Evolutionary conservation across 2,329 filamentous ascomycete genomes (phyloP).

Genomic region (Trichophyton mentagrophytes): DNA sequence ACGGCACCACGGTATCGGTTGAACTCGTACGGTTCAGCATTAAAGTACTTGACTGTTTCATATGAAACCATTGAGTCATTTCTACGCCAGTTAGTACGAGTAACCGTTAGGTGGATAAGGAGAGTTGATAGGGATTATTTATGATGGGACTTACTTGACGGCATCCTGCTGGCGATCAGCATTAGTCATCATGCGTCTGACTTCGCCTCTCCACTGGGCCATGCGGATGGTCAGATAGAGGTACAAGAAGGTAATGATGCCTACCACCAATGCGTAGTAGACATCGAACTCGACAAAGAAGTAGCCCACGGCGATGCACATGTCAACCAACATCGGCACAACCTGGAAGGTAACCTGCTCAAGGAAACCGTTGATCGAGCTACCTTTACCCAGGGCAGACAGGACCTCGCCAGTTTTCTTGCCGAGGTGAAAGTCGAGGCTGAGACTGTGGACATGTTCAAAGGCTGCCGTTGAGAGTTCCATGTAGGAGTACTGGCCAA

Average conservation of each 20-base stretch:
- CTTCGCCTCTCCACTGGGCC: constrained; percentile 83
- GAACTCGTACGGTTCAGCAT: constrained; percentile 70
- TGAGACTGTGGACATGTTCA: constrained; percentile 90
- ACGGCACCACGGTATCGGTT: constrained; percentile 59
- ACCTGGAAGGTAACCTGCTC: constrained; percentile 96
- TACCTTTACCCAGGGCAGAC: constrained; percentile 90
- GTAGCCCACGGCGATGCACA: constrained; percentile 71
- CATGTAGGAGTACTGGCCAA: constrained; percentile 92
- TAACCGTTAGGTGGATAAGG: not conserved
- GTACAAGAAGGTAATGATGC: constrained; percentile 88
- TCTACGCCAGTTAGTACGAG: constrained; percentile 24
- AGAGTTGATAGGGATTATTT: not conserved
- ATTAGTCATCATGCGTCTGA: constrained; percentile 87
- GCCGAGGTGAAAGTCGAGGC: constrained; percentile 88
- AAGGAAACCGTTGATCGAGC: constrained; percentile 88
- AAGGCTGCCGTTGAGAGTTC: constrained; percentile 90
- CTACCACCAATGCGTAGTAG: constrained; percentile 79
- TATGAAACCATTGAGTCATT: constrained; percentile 99
- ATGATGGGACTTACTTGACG: constrained; percentile 52
- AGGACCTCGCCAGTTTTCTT: constrained; percentile 95
- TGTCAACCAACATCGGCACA: constrained; percentile 83
- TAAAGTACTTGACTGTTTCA: constrained; percentile 87
- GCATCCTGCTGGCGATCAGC: constrained; percentile 90
- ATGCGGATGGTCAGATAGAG: constrained; percentile 93
- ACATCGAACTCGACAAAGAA: constrained; percentile 70